A percentile compares a stretch with the other conserved stretches of the same genome.
phyloP scores from a whole-genome alignment of 805 yeast species.

The Lipomyces chichibuensis region DNA sequence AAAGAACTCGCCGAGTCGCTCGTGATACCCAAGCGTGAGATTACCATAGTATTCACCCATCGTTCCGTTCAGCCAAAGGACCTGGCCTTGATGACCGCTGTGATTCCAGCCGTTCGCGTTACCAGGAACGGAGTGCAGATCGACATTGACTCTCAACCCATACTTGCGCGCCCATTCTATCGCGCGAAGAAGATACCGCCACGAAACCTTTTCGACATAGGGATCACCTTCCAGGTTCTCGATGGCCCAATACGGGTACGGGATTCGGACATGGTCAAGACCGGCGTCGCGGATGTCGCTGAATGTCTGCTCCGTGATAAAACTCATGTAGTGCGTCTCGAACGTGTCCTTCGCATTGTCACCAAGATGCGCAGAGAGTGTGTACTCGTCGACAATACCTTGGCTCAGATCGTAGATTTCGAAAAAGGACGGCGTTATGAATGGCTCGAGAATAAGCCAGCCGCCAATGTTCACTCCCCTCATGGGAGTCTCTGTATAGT shows the following conservation, averaged over 20 bases:
- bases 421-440: constrained; percentile 78
- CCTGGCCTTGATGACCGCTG: constrained; percentile 62
- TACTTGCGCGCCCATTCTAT: constrained; percentile 66
- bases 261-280: constrained; percentile 83
- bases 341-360: constrained; percentile 56
- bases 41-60: constrained; percentile 50
- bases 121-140: constrained; percentile 81
- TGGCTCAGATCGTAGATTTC: constrained; percentile 44
- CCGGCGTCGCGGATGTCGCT: constrained; percentile 61
- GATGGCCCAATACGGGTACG: constrained; percentile 96
- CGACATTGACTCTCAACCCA: constrained; percentile 70
- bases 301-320: constrained; percentile 76
- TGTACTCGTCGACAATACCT: constrained; percentile 73
- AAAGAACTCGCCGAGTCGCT: constrained; percentile 62
- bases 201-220: constrained; percentile 64
- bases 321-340: constrained; percentile 74
- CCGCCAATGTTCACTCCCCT: constrained; percentile 85
- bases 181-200: constrained; percentile 62
- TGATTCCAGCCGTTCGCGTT: constrained; percentile 88
- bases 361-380: constrained; percentile 62
- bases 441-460: constrained; percentile 86
- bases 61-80: constrained; percentile 50
- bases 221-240: constrained; percentile 66
- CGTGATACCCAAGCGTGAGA: constrained; percentile 56
- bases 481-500: constrained; percentile 43